Evolutionary conservation across 306 rosid genomes (phyloP).

Genomic region (Canavalia gladiata): DNA sequence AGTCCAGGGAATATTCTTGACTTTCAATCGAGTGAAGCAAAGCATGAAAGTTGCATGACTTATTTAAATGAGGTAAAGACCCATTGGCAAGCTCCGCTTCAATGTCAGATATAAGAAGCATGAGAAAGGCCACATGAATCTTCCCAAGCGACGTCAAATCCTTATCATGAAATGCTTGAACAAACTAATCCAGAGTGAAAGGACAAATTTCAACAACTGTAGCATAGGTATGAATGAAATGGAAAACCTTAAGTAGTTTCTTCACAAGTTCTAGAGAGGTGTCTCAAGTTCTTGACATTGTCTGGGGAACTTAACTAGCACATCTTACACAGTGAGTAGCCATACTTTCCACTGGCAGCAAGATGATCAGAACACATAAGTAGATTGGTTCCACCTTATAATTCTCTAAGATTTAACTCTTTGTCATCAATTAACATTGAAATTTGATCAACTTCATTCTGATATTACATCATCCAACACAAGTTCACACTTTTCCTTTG

Average conservation of each 20-base stretch:
- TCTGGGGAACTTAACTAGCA: conserved; percentile 80
- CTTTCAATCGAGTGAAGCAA: conserved; percentile 89
- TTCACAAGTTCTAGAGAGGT: conserved; percentile 82
- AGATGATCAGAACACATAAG: conserved; percentile 69
- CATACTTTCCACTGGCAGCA: conserved; percentile 59
- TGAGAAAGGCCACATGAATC: conserved; percentile 84
- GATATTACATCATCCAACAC: conserved; percentile 60
- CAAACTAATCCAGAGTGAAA: conserved; percentile 94
- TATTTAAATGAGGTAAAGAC: conserved; percentile 66
- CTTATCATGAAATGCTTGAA: conserved; percentile 95
- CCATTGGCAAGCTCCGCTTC: conserved; percentile 69
- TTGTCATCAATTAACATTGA: conserved; percentile 85
- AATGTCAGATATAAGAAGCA: conserved; percentile 78
- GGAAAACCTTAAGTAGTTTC: conserved; percentile 93
- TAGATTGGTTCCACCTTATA: conserved; percentile 63
- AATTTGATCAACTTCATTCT: conserved; percentile 58
- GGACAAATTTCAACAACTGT: conserved; percentile 66
- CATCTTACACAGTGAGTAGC: conserved; percentile 84
- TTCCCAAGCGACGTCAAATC: conserved; percentile 87
- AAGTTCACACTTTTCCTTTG: conserved; percentile 72
- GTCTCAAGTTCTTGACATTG: conserved; percentile 90
- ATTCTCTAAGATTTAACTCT: conserved; percentile 83
- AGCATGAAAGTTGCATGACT: conserved; percentile 92
- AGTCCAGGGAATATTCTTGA: conserved; percentile 65
- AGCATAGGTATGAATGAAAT: conserved; percentile 89